Percentiles rank a stretch among this genome's conserved stretches.
phyloP scores from a whole-genome alignment of 331 rosid species.

The Rhamnella rubrinervis region DNA sequence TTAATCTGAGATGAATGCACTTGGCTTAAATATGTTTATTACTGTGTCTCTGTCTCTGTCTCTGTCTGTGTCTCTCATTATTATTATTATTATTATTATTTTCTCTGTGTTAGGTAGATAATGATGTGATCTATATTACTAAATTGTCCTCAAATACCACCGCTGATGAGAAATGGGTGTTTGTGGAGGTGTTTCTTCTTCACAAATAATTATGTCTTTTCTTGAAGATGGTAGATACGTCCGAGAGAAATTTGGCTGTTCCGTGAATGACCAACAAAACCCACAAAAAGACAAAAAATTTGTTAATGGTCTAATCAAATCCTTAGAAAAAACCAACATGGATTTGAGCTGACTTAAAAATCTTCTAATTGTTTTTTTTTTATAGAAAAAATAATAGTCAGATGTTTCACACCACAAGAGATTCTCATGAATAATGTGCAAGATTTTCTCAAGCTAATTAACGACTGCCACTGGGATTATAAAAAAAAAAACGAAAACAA shows the following conservation, averaged over 20 bases:
- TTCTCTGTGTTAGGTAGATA: background rate
- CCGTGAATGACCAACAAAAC: constrained; percentile 35
- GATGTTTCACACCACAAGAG: constrained; percentile 37
- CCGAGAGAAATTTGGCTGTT: background rate
- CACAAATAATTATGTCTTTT: constrained; percentile 5
- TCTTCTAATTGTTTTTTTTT: background rate
- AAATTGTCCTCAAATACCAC: no score
- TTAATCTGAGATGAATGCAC: no score
- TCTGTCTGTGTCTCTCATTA: no score
- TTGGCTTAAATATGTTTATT: no score
- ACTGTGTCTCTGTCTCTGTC: no score
- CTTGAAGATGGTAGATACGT: background rate
- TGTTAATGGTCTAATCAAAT: constrained; percentile 42
- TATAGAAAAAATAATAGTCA: background rate
- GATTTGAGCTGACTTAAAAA: constrained; percentile 40
- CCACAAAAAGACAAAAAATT: background rate
- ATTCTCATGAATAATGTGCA: constrained; percentile 14
- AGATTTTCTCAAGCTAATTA: background rate
- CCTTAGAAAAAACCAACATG: constrained; percentile 23
- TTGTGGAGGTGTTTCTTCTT: constrained; percentile 23
- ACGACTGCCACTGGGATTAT: constrained; percentile 20
- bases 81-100: no score
- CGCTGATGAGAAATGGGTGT: constrained; percentile 3
- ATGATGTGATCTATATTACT: no score
- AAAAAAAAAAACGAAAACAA: background rate